Conservation (phyloP, 495 filamentous ascomycete genomes). For the Podospora pseudocomata region DNA sequence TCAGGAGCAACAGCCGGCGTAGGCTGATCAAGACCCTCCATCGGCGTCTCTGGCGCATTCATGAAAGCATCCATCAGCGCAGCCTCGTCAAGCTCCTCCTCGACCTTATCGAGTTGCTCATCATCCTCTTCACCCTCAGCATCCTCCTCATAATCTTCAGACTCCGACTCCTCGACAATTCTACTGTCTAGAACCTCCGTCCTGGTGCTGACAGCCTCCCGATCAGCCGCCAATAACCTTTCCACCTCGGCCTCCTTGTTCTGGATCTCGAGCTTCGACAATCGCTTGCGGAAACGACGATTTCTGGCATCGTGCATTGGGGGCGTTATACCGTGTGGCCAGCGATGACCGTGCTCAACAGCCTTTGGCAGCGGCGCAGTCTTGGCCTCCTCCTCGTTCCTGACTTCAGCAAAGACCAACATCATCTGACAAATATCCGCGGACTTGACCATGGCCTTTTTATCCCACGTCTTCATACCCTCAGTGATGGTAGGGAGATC, state of each 20-base stretch:
- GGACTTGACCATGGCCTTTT: conserved; percentile 85
- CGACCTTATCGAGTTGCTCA: conserved; percentile 14
- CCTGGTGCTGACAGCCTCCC: conserved; percentile 48
- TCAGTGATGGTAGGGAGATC: conserved; percentile 91
- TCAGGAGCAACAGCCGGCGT: conserved; percentile 37
- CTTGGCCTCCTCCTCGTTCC: conserved; percentile 71
- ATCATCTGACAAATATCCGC: conserved; percentile 96
- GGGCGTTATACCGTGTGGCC: conserved; percentile 88
- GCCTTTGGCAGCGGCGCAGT: conserved; percentile 59
- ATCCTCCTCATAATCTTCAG: conserved; percentile 59
- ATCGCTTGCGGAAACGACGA: conserved; percentile 77
- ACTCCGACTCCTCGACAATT: conserved; percentile 48
- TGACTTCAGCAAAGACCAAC: conserved; percentile 67
- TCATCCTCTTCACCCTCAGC: conserved; percentile 54
- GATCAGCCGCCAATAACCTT: conserved; percentile 68
- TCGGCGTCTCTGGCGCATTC: conserved; percentile 29
- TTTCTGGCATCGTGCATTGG: conserved; percentile 84
- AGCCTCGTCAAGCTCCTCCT: conserved; percentile 30
- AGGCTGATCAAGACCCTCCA: conserved; percentile 25
- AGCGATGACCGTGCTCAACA: conserved; percentile 65
- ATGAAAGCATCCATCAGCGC: conserved; percentile 42
- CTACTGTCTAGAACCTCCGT: conserved; percentile 66
- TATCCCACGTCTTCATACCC: conserved; percentile 95
- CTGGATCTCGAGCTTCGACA: conserved; percentile 82
- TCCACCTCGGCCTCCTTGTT: conserved; percentile 81